Base-by-base conservation (phyloP, 2,329 filamentous ascomycete species). In the Chalara sp. region DNA sequence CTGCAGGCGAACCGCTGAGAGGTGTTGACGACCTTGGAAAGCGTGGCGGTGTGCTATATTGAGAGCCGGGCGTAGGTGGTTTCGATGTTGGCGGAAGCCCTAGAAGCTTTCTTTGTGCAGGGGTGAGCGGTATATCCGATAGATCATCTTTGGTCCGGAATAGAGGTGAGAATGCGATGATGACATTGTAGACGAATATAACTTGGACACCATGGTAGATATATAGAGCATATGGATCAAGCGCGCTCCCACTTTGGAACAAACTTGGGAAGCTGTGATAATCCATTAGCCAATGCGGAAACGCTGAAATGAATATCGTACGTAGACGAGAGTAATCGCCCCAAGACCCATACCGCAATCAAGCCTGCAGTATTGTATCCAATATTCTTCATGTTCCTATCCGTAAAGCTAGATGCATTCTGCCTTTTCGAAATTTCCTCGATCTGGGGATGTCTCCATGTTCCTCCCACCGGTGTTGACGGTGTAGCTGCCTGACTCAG, bases 381-480 rank as follows among this genome's bases (percentile, higher is more conserved):
- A 47, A 95, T 81, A 48, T 76, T 79, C 54, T 76, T 79, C 46
- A 93, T 70, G 58, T 96, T 92, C 65, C 80, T 80, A 60, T 91
- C 83, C 50, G 84, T 82, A 67, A 97, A 96, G 45, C 78, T 87
- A 11, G 83, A 82, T 21, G 84, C 84, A 66, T 88, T 84, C 65
- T 90, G 87, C 47, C 93, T 83, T 56, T 80, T 79, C 12, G 87
- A 83, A 65, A 99, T 95, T 70, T 97, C 92, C 62, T 89, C 79
- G 57, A 96, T 78, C 56, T 86, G 83, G 33, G 93, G 93, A 67
- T 99, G 93, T 63, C 84, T 81, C 92, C 93, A 99, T 65, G 84
- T 89, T 50, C 92, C 91, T 6, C 88, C 62, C 6, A 55, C 52
- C 21, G 64, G 64, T 32, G 59, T 64, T 11, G 59, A 58, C 31